A percentile compares a stretch with the other conserved stretches of the same genome.
Conservation (phyloP, 177 flowering plant genomes). For the Vitis hybrid region DNA sequence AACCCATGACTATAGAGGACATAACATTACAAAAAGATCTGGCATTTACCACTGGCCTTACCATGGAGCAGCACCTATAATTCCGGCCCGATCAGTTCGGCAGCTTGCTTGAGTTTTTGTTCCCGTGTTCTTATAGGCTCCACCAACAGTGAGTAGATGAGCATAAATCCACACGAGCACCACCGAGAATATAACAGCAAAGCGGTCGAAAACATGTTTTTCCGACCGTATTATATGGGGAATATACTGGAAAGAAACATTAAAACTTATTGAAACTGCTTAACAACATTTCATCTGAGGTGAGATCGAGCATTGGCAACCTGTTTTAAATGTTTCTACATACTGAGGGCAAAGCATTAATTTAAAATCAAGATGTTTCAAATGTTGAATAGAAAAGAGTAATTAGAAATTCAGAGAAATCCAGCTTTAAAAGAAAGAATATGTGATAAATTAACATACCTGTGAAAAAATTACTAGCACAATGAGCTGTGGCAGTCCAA, state of each 20-base stretch:
- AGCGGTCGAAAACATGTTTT: slow-evolving; percentile 68
- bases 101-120: slow-evolving; percentile 42
- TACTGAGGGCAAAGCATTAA: background rate
- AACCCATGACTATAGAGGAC: background rate
- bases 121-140: slow-evolving; percentile 42
- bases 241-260: slow-evolving; percentile 63
- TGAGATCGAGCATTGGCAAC: background rate
- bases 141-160: slow-evolving; percentile 67
- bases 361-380: background rate
- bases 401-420: too few relatives aligned
- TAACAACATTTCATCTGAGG: background rate
- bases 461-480: slow-evolving; percentile 72
- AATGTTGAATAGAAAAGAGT: background rate
- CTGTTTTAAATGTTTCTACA: background rate
- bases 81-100: slow-evolving; percentile 56
- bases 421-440: background rate
- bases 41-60: slow-evolving; percentile 16
- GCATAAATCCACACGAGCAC: slow-evolving; percentile 95
- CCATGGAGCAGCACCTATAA: slow-evolving; percentile 69
- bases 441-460: slow-evolving; percentile 30
- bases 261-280: background rate
- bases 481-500: slow-evolving; percentile 87
- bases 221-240: slow-evolving; percentile 54
- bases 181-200: slow-evolving; percentile 90
- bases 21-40: background rate